Percentiles rank a stretch among this genome's conserved stretches.
Evolutionary conservation across 257 asterid genomes (phyloP).

Genomic region (Jacaranda copaia): DNA sequence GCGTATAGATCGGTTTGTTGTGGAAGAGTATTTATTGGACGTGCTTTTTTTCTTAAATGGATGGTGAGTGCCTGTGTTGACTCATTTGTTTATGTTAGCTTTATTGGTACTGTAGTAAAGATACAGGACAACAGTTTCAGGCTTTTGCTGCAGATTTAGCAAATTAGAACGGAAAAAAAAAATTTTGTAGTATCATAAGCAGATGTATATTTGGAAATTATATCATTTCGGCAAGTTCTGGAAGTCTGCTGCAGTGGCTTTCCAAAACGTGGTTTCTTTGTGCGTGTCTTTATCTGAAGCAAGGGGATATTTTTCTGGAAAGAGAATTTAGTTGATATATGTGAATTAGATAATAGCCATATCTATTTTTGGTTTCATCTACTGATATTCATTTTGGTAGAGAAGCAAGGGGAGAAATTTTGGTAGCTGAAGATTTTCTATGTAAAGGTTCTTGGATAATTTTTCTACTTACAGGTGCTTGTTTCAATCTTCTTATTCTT

Average conservation of each 20-base stretch:
- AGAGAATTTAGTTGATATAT: conserved; percentile 16
- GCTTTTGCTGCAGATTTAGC: conserved; percentile 26
- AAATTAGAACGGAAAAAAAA: conserved; percentile 17
- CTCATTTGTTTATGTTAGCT: conserved; percentile 23
- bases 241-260: conserved; percentile 21
- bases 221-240: conserved; percentile 26
- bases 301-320: conserved; percentile 4
- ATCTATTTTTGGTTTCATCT: conserved; percentile 17
- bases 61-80: conserved; percentile 73
- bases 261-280: background rate
- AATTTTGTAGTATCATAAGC: conserved; percentile 1
- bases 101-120: background rate
- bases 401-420: conserved; percentile 11
- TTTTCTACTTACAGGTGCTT: conserved; percentile 20
- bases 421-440: conserved; percentile 29
- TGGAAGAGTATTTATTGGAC: conserved; percentile 95
- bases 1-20: conserved; percentile 90
- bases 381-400: conserved; percentile 23
- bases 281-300: conserved; percentile 11
- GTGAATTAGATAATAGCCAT: background rate
- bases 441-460: conserved; percentile 15
- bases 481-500: conserved; percentile 46
- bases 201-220: conserved; percentile 26
- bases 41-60: conserved; percentile 93
- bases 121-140: background rate